Evolutionary conservation across 2,329 filamentous ascomycete species (phyloP), one percentile per base, ranked within the genome.

Genomic region (Lasiodiplodia gonubiensis): DNA sequence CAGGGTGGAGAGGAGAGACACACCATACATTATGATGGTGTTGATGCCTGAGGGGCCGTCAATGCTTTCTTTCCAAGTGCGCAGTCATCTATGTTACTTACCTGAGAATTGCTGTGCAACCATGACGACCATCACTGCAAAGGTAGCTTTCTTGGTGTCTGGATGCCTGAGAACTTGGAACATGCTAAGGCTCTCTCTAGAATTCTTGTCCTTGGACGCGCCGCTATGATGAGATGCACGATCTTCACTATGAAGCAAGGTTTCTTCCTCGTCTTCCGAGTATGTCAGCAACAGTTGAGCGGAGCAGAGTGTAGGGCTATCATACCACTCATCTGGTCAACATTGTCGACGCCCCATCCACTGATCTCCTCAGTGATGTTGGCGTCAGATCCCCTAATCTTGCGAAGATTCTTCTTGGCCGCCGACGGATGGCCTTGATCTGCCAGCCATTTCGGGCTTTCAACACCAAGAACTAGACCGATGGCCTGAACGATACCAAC

Each of bases 1-100:
- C 1, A 98, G 86, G 70, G 89, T 89, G 37, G 91, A 88, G 16
- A 99, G 86, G 1, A 99, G 88, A 0, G 92, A 93, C 6, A 98
- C 95, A 2, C 94, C 97, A 80, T 99, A 99, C 94, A 99, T 97
- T 80, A 98, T 91, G 75, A 98, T 94, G 68, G 91, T 94, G 85
- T 99, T 98, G 81, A 98, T 94, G 55, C 93, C 75, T 74, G 54
- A 4, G 16, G 35, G 18, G 11, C 6, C 14, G n/a, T 55, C 10
- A 55, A 35, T 21, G 8, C 10, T 7, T 18, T 16, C 16, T 35
- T 8, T 7, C 6, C 14, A 33, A 30, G n/a, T 46, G 35, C 30
- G 35, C 35, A 49, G 16, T 72, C 70, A 81, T 3, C 94, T 68
- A 92, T 16, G 7, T 18, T n/a, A 8, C 57, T 23, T 61, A 61